Base-by-base conservation (phyloP, 1,284 basidiomycete genomes). In the Heterobasidion occidentale region DNA sequence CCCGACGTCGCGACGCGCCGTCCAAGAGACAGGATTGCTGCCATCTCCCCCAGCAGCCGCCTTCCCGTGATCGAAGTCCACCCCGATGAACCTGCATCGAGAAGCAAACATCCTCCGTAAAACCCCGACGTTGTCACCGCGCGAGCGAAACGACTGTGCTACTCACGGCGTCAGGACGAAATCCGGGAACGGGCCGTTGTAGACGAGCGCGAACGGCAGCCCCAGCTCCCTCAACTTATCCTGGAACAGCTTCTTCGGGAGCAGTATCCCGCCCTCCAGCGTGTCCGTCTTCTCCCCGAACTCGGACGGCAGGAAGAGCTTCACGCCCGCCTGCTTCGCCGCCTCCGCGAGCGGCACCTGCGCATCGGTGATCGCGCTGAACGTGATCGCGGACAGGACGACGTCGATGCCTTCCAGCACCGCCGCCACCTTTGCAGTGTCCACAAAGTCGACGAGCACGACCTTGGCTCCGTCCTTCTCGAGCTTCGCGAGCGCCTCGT, bases 291-390 rank as follows among this genome's bases (percentile, higher is more conserved):
- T 11, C 12, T 33, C 19, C 1, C 56, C 60, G 35, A 46, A 61
- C 11, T 61, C 60, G 3, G 60, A 61, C 11, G 56, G 60, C 14
- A 56, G 15, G 52, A 61, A 61, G 34, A 61, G 46, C 56, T 54
- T 42, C 34, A 58, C 59, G 42, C 54, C 59, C 1, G 38, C 60
- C 20, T 57, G 54, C 49, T 61, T 61, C 9, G 60, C 60, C 1
- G 59, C 60, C 12, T 54, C 42, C 1, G 54, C 60, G 19, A 61
- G 46, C 44, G 12, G 35, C 9, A 1, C 19, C 50, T 61, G 60
- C 1, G n/a, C 38, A 9, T 52, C 14, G 11, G 51, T 54, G 9
- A 6, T 1, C 2, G 6, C 2, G 11, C 47, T 9, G 33, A 60
- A 35, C 11, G 59, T 58, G 17, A 45, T 14, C 42, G 42, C 42